Evolutionary conservation across 2,329 filamentous ascomycete genomes (phyloP).

Genomic region (Ciborinia camelliae): DNA sequence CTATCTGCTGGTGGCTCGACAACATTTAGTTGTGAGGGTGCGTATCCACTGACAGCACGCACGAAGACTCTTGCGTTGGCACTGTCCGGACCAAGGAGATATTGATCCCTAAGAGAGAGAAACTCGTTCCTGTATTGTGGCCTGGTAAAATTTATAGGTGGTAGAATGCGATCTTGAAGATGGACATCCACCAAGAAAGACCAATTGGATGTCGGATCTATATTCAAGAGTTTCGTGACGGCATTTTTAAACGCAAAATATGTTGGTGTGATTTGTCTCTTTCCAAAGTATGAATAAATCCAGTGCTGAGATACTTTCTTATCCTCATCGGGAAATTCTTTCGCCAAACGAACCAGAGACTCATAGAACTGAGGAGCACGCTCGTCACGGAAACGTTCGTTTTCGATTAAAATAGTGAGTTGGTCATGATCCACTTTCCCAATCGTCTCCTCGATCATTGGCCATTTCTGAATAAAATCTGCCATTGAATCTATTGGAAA

Average conservation of each 20-base stretch:
- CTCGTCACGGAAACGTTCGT: not conserved
- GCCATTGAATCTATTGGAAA: not conserved
- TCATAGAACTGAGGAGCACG: not conserved
- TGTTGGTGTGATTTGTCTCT: not conserved
- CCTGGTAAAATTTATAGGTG: not conserved
- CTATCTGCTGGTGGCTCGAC: constrained; percentile 7
- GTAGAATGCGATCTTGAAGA: not conserved
- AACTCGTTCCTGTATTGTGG: constrained; percentile 11
- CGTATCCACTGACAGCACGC: not conserved
- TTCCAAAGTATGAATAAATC: constrained; percentile 16
- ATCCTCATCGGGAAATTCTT: constrained; percentile 5
- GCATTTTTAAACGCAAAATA: constrained; percentile 9
- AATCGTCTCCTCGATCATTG: not conserved
- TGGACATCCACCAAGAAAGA: constrained; percentile 15
- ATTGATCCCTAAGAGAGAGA: not conserved
- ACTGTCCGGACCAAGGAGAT: not conserved
- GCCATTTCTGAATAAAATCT: not conserved
- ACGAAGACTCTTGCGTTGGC: not conserved
- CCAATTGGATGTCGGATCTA: constrained; percentile 14
- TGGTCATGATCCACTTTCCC: constrained; percentile 14
- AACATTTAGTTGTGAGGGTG: not conserved
- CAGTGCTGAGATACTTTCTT: not conserved
- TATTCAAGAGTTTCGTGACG: constrained; percentile 11
- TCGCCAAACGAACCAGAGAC: not conserved
- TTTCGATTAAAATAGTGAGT: constrained; percentile 9